phyloP scores from a whole-genome alignment of 495 filamentous ascomycete species.

The Cenococcum geophilum region DNA sequence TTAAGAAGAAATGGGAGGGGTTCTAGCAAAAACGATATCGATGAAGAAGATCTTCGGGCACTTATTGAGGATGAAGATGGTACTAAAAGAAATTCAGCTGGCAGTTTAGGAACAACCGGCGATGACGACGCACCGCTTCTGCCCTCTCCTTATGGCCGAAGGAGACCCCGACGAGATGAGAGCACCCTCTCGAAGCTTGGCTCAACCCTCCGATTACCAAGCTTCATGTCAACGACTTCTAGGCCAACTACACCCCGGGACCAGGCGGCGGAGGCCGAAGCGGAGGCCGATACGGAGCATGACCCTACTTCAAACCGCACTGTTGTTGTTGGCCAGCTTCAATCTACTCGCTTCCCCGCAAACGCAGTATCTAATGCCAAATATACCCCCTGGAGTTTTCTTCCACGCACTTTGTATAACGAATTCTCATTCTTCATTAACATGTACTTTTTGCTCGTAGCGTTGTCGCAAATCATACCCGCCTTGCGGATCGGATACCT shows the following conservation, averaged over 20 bases:
- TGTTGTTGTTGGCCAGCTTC: constrained; percentile 35
- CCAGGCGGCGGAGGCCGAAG: constrained; percentile 21
- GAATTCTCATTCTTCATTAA: constrained; percentile 99
- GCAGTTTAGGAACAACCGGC: constrained; percentile 26
- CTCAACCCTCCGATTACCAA: constrained; percentile 26
- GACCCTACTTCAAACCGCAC: constrained; percentile 34
- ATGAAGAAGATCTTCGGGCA: constrained; percentile 33
- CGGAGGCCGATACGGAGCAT: constrained; percentile 32
- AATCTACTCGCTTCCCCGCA: constrained; percentile 58
- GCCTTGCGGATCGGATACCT: constrained; percentile 87
- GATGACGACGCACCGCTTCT: constrained; percentile 38
- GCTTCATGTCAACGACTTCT: constrained; percentile 25
- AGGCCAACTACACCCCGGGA: constrained; percentile 11
- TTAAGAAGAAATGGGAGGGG: constrained; percentile 11
- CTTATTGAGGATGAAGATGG: constrained; percentile 34
- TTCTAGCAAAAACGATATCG: constrained; percentile 10
- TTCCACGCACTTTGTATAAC: constrained; percentile 91
- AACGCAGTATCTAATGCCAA: constrained; percentile 96
- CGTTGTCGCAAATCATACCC: constrained; percentile 86
- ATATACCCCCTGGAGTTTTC: constrained; percentile 93
- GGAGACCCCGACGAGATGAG: constrained; percentile 13
- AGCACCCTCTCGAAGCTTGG: constrained; percentile 23
- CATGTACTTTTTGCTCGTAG: constrained; percentile 94
- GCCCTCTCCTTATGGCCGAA: constrained; percentile 10
- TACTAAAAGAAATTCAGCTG: constrained; percentile 28